Evolutionary conservation across 805 yeast genomes (phyloP).

Genomic region (Yueomyces sp.): DNA sequence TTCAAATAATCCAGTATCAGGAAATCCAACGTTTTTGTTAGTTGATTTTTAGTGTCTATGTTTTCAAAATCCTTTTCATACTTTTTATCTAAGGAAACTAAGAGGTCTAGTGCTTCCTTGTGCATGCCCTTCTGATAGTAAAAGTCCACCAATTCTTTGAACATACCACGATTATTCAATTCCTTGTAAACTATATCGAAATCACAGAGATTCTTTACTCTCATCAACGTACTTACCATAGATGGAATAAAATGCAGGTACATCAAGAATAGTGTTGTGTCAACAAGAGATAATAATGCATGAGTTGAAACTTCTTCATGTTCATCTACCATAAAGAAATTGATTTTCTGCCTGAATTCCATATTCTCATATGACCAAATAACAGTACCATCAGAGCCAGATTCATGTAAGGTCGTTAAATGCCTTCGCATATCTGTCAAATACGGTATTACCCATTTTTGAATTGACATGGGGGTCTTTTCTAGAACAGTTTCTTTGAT

Average conservation of each 20-base stretch:
- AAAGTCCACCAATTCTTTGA: conserved; percentile 65
- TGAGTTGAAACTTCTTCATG: conserved; percentile 23
- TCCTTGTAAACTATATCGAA: conserved; percentile 43
- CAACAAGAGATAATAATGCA: conserved; percentile 37
- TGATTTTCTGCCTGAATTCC: conserved; percentile 11
- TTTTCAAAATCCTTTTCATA: conserved; percentile 7
- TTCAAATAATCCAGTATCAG: conserved; percentile 39
- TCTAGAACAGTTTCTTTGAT: neutral
- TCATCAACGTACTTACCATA: conserved; percentile 68
- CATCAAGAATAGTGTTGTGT: conserved; percentile 65
- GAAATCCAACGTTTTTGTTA: conserved; percentile 8
- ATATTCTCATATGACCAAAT: conserved; percentile 13
- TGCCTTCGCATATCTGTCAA: conserved; percentile 38
- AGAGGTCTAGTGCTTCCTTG: conserved; percentile 49
- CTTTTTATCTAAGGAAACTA: conserved; percentile 22
- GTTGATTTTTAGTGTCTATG: conserved; percentile 1
- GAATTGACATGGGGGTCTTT: conserved; percentile 1
- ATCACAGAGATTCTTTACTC: conserved; percentile 67
- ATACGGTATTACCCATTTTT: conserved; percentile 27
- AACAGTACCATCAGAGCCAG: conserved; percentile 4
- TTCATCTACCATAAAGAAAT: conserved; percentile 19
- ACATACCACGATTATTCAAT: conserved; percentile 34
- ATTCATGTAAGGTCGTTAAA: conserved; percentile 18
- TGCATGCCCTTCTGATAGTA: conserved; percentile 53
- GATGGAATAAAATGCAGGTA: conserved; percentile 58